These are phyloP conservation scores for Dalechampia spathulata DNA, from an alignment of 441 rosid genomes.

Conservation along the genomic window DNA sequence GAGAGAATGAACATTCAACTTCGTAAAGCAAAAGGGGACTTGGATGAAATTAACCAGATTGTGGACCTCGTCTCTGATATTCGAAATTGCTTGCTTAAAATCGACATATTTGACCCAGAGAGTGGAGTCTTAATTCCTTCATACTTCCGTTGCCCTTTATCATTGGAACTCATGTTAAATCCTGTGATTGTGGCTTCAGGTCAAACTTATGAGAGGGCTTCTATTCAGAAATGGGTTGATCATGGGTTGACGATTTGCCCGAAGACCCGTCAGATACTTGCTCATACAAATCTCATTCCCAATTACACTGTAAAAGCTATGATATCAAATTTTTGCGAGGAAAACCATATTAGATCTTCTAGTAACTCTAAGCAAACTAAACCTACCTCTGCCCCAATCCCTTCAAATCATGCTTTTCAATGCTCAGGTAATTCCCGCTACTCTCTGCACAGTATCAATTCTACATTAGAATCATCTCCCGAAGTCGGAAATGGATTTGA, in stretches of 20 bases:
- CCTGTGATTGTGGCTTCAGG: conserved; percentile 95
- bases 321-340: conserved; percentile 74
- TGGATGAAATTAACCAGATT: conserved; percentile 35
- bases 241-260: conserved; percentile 75
- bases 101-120: conserved; percentile 45
- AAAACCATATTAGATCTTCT: conserved; percentile 42
- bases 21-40: conserved; percentile 28
- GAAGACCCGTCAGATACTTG: conserved; percentile 54
- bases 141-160: conserved; percentile 78
- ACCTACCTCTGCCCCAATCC: conserved; percentile 25
- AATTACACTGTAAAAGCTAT: conserved; percentile 89
- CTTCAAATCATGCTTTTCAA: conserved; percentile 36
- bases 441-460: too few species aligned
- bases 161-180: conserved; percentile 81
- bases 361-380: conserved; percentile 25
- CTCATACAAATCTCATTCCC: conserved; percentile 77
- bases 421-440: conserved; percentile 43
- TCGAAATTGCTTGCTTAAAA: conserved; percentile 57
- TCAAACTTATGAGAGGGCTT: conserved; percentile 81
- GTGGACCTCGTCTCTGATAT: conserved; percentile 54
- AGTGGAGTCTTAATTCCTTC: conserved; percentile 61
- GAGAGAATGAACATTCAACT: conserved; percentile 46
- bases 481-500: conserved; percentile 49
- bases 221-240: conserved; percentile 86
- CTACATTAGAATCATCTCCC: too few species aligned